A percentile compares a stretch with the other conserved stretches of the same genome.
Conservation (phyloP, 1,284 basidiomycete genomes). For the Irpex lacteus region DNA sequence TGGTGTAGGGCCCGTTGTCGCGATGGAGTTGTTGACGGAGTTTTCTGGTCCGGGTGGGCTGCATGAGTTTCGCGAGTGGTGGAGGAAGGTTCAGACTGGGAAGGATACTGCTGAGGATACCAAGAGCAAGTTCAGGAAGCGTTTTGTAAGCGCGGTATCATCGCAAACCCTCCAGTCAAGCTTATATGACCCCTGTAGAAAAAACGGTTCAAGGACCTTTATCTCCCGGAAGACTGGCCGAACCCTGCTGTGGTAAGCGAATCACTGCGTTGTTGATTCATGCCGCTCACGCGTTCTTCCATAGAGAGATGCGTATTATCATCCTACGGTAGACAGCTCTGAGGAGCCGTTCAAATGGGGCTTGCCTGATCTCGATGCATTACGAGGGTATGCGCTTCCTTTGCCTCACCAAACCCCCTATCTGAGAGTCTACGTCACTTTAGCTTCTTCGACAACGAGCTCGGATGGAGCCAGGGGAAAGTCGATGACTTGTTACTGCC, state of each 20-base stretch:
- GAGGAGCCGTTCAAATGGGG: constrained; percentile 98
- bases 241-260: constrained; percentile 78
- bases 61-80: constrained; percentile 91
- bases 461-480: constrained; percentile 85
- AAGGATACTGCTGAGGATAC: constrained; percentile 75
- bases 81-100: constrained; percentile 91
- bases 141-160: constrained; percentile 65
- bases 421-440: background rate
- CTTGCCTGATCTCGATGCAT: constrained; percentile 88
- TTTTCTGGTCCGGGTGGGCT: constrained; percentile 86
- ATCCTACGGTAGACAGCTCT: constrained; percentile 87
- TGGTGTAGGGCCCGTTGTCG: constrained; percentile 94
- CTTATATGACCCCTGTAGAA: constrained; percentile 52
- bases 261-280: background rate
- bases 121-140: constrained; percentile 72
- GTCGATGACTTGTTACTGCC: constrained; percentile 92
- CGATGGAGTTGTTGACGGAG: constrained; percentile 92
- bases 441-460: constrained; percentile 82
- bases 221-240: constrained; percentile 87
- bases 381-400: constrained; percentile 62
- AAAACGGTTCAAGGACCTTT: constrained; percentile 85
- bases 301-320: constrained; percentile 89
- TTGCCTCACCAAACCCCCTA: background rate
- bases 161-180: background rate
- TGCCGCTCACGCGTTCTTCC: background rate